phyloP scores from a whole-genome alignment of 257 asterid genomes.

The Ilex aquifolium region DNA sequence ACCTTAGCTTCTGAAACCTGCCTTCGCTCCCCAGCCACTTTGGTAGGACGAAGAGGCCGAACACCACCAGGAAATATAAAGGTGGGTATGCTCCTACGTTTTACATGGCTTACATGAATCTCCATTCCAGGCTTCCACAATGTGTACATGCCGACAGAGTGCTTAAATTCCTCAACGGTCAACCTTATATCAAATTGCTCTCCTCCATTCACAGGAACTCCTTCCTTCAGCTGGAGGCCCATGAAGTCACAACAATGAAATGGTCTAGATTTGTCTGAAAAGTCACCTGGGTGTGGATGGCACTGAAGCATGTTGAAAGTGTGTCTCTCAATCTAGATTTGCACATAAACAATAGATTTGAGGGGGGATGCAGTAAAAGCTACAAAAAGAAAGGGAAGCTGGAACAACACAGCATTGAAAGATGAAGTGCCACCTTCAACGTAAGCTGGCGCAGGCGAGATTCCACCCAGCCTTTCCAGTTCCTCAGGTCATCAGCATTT shows the following conservation, averaged over 20 bases:
- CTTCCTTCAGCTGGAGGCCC: conserved; percentile 38
- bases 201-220: conserved; percentile 23
- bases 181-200: conserved; percentile 36
- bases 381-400: not conserved
- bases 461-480: conserved; percentile 43
- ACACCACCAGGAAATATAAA: conserved; percentile 32
- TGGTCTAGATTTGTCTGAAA: conserved; percentile 25
- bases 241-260: conserved; percentile 31
- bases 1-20: too few relatives aligned
- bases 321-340: conserved; percentile 28
- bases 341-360: not conserved
- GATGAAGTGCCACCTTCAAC: conserved; percentile 17
- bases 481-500: conserved; percentile 29
- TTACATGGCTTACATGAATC: conserved; percentile 32
- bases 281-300: conserved; percentile 36
- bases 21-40: too few relatives aligned
- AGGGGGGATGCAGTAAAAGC: not conserved
- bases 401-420: too few relatives aligned
- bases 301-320: conserved; percentile 35
- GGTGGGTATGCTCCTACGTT: conserved; percentile 24
- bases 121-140: conserved; percentile 35
- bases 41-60: too few relatives aligned
- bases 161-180: conserved; percentile 38
- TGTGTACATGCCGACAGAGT: conserved; percentile 22
- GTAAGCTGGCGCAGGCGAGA: conserved; percentile 34